Percentiles rank a stretch among this genome's conserved stretches.
These are phyloP conservation scores for Ogataea corticis DNA, from an alignment of 805 yeast species.

Conservation along the genomic window DNA sequence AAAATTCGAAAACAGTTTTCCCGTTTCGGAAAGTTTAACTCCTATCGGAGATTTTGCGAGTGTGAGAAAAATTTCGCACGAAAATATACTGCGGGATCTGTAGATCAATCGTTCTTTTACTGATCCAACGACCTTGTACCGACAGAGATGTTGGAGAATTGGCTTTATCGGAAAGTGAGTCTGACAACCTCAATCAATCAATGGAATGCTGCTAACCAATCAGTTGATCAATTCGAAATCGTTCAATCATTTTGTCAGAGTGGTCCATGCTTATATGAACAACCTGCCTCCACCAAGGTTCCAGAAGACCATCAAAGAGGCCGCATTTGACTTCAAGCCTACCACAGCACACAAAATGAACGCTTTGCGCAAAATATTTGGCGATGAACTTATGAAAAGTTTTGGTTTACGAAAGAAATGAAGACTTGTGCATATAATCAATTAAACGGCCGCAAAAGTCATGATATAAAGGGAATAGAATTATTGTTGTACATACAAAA, in stretches of 20 bases:
- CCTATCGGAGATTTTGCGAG: too few species aligned
- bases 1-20: not conserved
- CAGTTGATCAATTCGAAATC: conserved; percentile 55
- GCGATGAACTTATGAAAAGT: conserved; percentile 57
- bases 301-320: conserved; percentile 19
- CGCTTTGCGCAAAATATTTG: conserved; percentile 60
- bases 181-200: not conserved
- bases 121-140: not conserved
- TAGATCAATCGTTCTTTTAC: not conserved
- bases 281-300: conserved; percentile 51
- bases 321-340: conserved; percentile 40
- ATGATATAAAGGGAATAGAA: not conserved
- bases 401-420: conserved; percentile 45
- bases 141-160: conserved; percentile 44
- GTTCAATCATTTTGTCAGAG: conserved; percentile 63
- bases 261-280: conserved; percentile 63
- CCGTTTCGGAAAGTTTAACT: too few species aligned
- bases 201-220: not conserved
- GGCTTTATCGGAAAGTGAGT: conserved; percentile 38
- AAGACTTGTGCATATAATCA: not conserved
- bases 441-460: not conserved
- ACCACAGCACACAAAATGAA: conserved; percentile 54
- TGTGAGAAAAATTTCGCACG: too few species aligned
- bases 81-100: not conserved
- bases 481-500: too few species aligned